Evolutionary conservation across 306 rosid genomes (phyloP).

Genomic region (Abrus pulchellus): DNA sequence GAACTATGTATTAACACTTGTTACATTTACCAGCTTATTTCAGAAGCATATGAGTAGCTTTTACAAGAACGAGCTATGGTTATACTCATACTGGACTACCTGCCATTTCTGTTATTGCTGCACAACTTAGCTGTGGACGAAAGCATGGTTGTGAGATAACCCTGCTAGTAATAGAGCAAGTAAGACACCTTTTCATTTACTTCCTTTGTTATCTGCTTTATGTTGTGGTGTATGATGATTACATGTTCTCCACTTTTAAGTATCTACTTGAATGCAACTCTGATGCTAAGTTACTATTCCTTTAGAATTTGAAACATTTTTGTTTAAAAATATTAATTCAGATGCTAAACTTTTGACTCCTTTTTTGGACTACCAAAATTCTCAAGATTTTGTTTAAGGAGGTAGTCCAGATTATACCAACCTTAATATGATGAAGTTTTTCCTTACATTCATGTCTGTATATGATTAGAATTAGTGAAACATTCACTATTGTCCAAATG

Average conservation of each 20-base stretch:
- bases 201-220: not conserved
- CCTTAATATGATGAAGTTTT: not conserved
- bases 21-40: not conserved
- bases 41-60: not conserved
- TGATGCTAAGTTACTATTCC: not conserved
- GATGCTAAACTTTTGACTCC: not conserved
- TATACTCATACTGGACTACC: not conserved
- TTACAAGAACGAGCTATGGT: not conserved
- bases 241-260: not conserved
- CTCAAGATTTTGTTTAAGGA: not conserved
- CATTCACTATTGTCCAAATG: not conserved
- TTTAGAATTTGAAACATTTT: not conserved
- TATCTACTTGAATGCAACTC: not conserved
- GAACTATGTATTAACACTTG: slow-evolving; percentile 4
- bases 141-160: not conserved
- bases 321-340: not conserved
- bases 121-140: not conserved
- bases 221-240: not conserved
- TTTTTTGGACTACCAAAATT: not conserved
- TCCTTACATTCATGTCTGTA: not conserved
- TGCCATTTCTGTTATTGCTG: not conserved
- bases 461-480: not conserved
- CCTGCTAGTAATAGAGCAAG: not conserved
- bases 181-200: not conserved
- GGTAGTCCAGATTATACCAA: not conserved